A percentile compares a stretch with the other conserved stretches of the same genome.
Evolutionary conservation across 1,139 yeast genomes (phyloP).

Genomic region (Blastobotrys elegans): DNA sequence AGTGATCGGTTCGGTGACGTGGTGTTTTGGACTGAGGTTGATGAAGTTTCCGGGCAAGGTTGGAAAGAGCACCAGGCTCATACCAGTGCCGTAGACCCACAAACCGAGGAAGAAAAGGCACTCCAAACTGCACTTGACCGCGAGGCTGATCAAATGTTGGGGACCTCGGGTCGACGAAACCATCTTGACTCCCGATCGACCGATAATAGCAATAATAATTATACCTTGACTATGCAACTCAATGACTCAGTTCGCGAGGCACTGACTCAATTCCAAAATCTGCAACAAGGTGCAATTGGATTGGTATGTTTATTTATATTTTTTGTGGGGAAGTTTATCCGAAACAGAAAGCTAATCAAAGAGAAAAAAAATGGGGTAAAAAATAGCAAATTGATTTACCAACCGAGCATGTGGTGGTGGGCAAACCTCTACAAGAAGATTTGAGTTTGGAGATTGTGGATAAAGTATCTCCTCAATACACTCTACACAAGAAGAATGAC

Average conservation of each 20-base stretch:
- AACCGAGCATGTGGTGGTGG: slow-evolving; percentile 35
- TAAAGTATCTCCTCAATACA: slow-evolving; percentile 52
- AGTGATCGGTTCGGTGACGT: slow-evolving; percentile 54
- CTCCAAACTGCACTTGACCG: slow-evolving; percentile 21
- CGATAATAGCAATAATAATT: background rate
- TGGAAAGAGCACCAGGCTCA: slow-evolving; percentile 42
- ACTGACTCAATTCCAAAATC: slow-evolving; percentile 1
- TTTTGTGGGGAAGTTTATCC: slow-evolving; percentile 6
- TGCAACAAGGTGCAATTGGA: slow-evolving; percentile 9
- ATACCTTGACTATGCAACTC: slow-evolving; percentile 3
- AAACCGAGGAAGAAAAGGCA: slow-evolving; percentile 53
- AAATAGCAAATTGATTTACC: slow-evolving; percentile 32
- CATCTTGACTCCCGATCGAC: background rate
- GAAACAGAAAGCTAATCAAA: background rate
- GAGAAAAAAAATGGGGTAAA: no score
- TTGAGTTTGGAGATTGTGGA: slow-evolving; percentile 33
- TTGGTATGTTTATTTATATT: slow-evolving; percentile 8
- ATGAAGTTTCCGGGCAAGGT: slow-evolving; percentile 53
- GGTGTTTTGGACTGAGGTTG: slow-evolving; percentile 52
- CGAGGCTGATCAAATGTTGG: slow-evolving; percentile 32
- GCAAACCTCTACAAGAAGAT: slow-evolving; percentile 15
- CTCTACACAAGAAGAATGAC: slow-evolving; percentile 38
- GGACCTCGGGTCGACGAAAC: slow-evolving; percentile 23
- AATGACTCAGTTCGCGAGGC: slow-evolving; percentile 8
- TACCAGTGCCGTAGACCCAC: slow-evolving; percentile 40